These are phyloP conservation scores for Oryza glaberrima DNA, from an alignment of 176 grass and related monocot species.

Conservation along the genomic window DNA sequence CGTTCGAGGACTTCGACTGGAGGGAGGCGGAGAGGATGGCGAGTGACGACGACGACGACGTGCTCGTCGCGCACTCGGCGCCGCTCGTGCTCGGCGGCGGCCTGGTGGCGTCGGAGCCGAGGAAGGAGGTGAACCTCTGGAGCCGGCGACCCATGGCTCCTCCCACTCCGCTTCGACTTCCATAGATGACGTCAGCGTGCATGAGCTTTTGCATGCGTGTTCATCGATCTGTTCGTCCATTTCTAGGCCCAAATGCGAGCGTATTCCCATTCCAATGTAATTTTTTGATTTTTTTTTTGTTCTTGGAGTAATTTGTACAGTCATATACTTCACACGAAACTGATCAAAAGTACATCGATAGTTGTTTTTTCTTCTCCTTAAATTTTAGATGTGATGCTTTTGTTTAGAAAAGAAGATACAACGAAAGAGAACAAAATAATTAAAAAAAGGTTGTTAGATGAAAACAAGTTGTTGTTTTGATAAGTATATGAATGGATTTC, in stretches of 20 bases:
- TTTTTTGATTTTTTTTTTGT: not conserved
- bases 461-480: not conserved
- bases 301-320: not conserved
- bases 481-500: not conserved
- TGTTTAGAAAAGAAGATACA: not conserved
- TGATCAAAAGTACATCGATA: not conserved
- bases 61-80: constrained; percentile 72
- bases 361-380: not conserved
- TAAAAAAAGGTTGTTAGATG: not conserved
- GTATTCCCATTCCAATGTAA: not conserved
- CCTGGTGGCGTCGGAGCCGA: constrained; percentile 50
- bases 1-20: constrained; percentile 82
- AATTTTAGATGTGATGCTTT: not conserved
- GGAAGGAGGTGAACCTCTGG: constrained; percentile 97
- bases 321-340: not conserved
- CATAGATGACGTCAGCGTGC: constrained; percentile 4
- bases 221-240: not conserved
- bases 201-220: not conserved
- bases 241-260: not conserved
- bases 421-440: not conserved
- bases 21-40: constrained; percentile 31
- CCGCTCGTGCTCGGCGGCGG: constrained; percentile 72
- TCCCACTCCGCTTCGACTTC: constrained; percentile 52
- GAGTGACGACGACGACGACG: constrained; percentile 12
- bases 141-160: constrained; percentile 71